Percentiles rank a stretch among this genome's conserved stretches.
These are phyloP conservation scores for Taphrina betulina DNA, from an alignment of 1,139 yeast genomes.

Conservation along the genomic window DNA sequence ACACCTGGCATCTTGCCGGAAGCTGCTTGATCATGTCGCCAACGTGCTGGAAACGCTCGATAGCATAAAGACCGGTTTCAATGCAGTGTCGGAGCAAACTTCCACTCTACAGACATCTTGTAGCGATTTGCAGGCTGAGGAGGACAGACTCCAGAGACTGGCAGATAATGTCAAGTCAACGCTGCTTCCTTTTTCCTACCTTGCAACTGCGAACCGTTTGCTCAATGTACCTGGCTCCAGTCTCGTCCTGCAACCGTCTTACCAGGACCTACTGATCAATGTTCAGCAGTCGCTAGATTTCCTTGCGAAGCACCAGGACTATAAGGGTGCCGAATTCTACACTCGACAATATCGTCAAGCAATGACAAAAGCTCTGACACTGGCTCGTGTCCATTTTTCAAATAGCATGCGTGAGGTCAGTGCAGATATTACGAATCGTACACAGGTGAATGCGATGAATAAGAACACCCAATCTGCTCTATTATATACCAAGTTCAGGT, in stretches of 20 bases:
- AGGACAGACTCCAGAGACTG: constrained; percentile 50
- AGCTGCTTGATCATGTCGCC: constrained; percentile 50
- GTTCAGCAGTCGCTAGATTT: constrained; percentile 62
- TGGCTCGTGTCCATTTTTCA: constrained; percentile 66
- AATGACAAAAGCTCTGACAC: constrained; percentile 74
- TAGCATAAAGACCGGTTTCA: constrained; percentile 53
- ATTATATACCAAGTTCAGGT: constrained; percentile 61
- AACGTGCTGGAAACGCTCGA: constrained; percentile 50
- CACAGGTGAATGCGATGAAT: constrained; percentile 42
- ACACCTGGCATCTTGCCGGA: constrained; percentile 42
- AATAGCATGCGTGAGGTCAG: constrained; percentile 55
- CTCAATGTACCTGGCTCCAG: constrained; percentile 70
- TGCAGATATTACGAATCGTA: constrained; percentile 48
- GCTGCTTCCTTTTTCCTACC: constrained; percentile 62
- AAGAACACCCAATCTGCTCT: constrained; percentile 54
- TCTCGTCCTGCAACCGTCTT: constrained; percentile 59
- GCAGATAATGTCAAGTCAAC: constrained; percentile 55
- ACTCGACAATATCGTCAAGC: constrained; percentile 77
- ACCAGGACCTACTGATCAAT: constrained; percentile 55
- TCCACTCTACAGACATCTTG: constrained; percentile 62
- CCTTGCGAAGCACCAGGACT: constrained; percentile 50
- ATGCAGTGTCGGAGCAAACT: constrained; percentile 60
- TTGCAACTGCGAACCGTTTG: constrained; percentile 67
- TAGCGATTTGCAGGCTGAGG: constrained; percentile 55
- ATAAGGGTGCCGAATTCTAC: constrained; percentile 70